Conservation (phyloP, 1,139 yeast species). For the Sugiyamaella japonica region DNA sequence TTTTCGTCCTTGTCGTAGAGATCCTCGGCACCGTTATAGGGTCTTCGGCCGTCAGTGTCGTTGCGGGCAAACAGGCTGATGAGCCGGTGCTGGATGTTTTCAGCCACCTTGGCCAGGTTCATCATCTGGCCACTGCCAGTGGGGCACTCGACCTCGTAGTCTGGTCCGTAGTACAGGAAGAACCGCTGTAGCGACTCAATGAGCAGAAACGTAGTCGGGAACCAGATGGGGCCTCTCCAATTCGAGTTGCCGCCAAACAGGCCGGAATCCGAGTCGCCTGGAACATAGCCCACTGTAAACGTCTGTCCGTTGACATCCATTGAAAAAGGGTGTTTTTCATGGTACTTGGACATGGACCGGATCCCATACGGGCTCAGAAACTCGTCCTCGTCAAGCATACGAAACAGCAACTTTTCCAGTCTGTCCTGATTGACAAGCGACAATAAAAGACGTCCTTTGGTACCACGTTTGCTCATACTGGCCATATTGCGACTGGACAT, state of each 20-base stretch:
- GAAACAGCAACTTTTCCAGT: slow-evolving; percentile 68
- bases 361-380: slow-evolving; percentile 86
- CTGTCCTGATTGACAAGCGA: slow-evolving; percentile 84
- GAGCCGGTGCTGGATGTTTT: slow-evolving; percentile 84
- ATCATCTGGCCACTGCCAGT: slow-evolving; percentile 73
- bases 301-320: slow-evolving; percentile 82
- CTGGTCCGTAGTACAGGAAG: slow-evolving; percentile 86
- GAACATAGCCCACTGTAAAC: slow-evolving; percentile 75
- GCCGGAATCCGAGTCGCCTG: slow-evolving; percentile 94
- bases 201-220: slow-evolving; percentile 85
- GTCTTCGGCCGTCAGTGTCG: slow-evolving; percentile 63
- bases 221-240: slow-evolving; percentile 99
- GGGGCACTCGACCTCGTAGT: slow-evolving; percentile 86
- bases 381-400: slow-evolving; percentile 87
- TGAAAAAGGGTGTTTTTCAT: slow-evolving; percentile 80
- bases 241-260: slow-evolving; percentile 97
- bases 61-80: slow-evolving; percentile 78
- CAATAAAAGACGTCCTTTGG: slow-evolving; percentile 78
- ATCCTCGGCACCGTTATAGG: slow-evolving; percentile 70
- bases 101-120: slow-evolving; percentile 91
- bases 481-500: slow-evolving; percentile 89
- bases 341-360: slow-evolving; percentile 85
- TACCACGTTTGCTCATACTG: slow-evolving; percentile 81
- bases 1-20: slow-evolving; percentile 66
- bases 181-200: slow-evolving; percentile 90